These are phyloP conservation scores for Pleurotus sapidus DNA, from an alignment of 768 basidiomycete species.

Conservation along the genomic window DNA sequence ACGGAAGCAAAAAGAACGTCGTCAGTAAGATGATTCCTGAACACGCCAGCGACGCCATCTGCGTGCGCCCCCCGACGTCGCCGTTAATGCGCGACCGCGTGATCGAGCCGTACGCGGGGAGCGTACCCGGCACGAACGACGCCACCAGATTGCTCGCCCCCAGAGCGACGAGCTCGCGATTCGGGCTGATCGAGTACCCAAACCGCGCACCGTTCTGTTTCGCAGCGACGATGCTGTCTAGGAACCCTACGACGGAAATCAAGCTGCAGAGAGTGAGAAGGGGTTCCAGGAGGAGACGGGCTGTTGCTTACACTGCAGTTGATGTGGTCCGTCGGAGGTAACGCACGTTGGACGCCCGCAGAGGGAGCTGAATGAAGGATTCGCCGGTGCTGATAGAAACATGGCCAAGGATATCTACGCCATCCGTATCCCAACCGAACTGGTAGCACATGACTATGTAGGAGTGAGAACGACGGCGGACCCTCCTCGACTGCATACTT, in stretches of 20 bases:
- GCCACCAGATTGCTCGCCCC: slow-evolving; percentile 79
- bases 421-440: slow-evolving; percentile 72
- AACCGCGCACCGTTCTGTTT: slow-evolving; percentile 88
- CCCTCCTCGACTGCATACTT: slow-evolving; percentile 20
- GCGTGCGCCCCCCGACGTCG: slow-evolving; percentile 84
- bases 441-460: slow-evolving; percentile 61
- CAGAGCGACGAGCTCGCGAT: slow-evolving; percentile 93
- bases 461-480: not conserved
- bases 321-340: slow-evolving; percentile 80
- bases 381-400: slow-evolving; percentile 62
- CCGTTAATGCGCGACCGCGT: slow-evolving; percentile 91
- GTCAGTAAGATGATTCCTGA: slow-evolving; percentile 73
- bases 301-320: slow-evolving; percentile 64
- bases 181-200: slow-evolving; percentile 87
- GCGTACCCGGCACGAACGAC: slow-evolving; percentile 82
- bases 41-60: slow-evolving; percentile 84
- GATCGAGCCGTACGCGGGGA: slow-evolving; percentile 92
- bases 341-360: slow-evolving; percentile 53
- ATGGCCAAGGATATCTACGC: slow-evolving; percentile 80
- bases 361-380: slow-evolving; percentile 72
- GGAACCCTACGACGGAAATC: slow-evolving; percentile 82
- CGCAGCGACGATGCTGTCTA: slow-evolving; percentile 94
- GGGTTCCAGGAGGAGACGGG: not conserved
- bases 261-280: slow-evolving; percentile 38
- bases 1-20: slow-evolving; percentile 87